Percentiles rank a stretch among this genome's conserved stretches.
phyloP scores from a whole-genome alignment of 2,329 filamentous ascomycete species.

The Eurotiales sp. region DNA sequence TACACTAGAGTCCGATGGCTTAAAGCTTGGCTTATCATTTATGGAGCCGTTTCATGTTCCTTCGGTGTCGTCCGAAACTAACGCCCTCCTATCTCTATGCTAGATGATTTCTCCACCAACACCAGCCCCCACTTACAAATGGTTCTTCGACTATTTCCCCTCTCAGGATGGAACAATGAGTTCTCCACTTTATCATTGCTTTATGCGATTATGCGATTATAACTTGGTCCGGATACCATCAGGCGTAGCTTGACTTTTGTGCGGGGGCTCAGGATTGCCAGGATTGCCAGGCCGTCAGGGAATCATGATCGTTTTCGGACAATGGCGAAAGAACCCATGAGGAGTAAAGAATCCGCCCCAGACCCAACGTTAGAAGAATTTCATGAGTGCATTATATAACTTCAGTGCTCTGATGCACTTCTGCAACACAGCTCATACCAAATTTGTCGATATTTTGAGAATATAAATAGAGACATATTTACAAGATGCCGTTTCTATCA shows the following conservation, averaged over 20 bases:
- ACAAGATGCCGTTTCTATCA: slow-evolving; percentile 3
- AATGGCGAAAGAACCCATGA: neutral
- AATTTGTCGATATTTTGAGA: too few relatives aligned
- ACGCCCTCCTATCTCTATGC: neutral
- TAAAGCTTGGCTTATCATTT: neutral
- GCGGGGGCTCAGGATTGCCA: neutral
- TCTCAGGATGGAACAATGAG: neutral
- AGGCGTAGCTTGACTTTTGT: too few relatives aligned
- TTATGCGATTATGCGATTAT: too few relatives aligned
- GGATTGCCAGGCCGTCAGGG: neutral
- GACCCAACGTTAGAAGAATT: too few relatives aligned
- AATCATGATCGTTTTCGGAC: neutral
- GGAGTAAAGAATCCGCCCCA: neutral
- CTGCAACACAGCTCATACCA: too few relatives aligned
- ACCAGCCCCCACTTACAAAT: too few relatives aligned
- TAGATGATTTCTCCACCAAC: too few relatives aligned
- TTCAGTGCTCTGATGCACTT: too few relatives aligned
- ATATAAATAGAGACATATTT: too few relatives aligned
- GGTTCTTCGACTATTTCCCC: too few relatives aligned
- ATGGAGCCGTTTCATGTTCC: neutral
- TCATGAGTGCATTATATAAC: too few relatives aligned
- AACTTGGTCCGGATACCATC: too few relatives aligned
- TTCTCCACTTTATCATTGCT: neutral
- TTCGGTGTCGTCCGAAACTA: neutral
- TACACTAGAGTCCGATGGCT: neutral